A percentile compares a stretch with the other conserved stretches of the same genome.
phyloP scores from a whole-genome alignment of 257 asterid species.

The Anisodus tanguticus region DNA sequence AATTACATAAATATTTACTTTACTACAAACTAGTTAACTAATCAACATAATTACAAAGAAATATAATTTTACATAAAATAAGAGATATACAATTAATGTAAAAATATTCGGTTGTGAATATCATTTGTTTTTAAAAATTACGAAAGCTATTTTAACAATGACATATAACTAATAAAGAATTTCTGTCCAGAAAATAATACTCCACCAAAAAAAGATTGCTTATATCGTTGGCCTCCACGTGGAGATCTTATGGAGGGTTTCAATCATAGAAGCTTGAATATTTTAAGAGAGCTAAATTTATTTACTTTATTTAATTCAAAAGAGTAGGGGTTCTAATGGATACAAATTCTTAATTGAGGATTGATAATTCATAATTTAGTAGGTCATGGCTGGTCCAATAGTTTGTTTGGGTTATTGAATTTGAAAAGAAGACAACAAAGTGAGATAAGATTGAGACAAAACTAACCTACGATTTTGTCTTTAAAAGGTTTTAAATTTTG shows the following conservation, averaged over 20 bases:
- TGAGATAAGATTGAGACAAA: constrained; percentile 24
- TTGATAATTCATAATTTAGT: background rate
- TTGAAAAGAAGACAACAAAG: background rate
- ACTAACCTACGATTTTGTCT: constrained; percentile 24
- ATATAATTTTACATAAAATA: too few species aligned
- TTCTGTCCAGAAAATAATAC: background rate
- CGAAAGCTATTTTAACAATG: background rate
- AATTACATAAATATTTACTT: too few species aligned
- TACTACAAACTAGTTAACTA: too few species aligned
- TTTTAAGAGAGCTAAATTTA: too few species aligned
- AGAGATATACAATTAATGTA: too few species aligned
- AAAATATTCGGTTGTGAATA: too few species aligned
- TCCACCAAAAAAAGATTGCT: too few species aligned
- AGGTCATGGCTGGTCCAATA: background rate
- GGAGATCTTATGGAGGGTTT: background rate
- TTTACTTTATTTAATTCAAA: too few species aligned
- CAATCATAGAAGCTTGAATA: background rate
- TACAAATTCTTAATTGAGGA: background rate
- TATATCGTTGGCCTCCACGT: background rate
- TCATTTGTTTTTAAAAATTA: background rate
- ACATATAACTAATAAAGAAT: background rate
- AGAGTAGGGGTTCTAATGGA: background rate
- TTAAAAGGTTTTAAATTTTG: constrained; percentile 34
- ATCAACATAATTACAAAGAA: too few species aligned
- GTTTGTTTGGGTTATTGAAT: background rate